Evolutionary conservation across 2,329 filamentous ascomycete species (phyloP), one percentile per base, ranked within the genome.

Genomic region (Aspergillus ochraceus): DNA sequence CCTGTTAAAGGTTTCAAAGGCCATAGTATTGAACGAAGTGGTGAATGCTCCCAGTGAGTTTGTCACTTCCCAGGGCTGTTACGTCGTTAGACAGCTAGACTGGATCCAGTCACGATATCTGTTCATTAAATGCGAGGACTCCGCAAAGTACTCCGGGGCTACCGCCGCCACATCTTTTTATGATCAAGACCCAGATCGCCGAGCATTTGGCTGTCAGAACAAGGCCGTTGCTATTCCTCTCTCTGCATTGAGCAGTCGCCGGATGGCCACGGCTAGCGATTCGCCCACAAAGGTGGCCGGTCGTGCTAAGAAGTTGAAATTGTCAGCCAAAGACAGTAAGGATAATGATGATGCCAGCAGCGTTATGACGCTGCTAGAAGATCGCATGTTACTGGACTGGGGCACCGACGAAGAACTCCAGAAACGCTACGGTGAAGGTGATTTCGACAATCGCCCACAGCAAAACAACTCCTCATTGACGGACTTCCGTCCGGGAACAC

Each of bases 41-140:
- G 86, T 96, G 68, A 97, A 97, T 70, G 81, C 82, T 0, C 87
- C 91, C 0, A 54, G 73, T 0, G 69, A 88, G 49, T 97, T 90
- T 68, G 74, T 82, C 5, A 3, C 83, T 78, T 62, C 67, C 9
- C 0, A 64, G 0, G 0, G 86, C 88, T 75, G 45, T 19, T 87
- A 90, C 51, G 93, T 97, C 9, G 87, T 97, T 1, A 73, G 84
- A 26, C 81, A 92, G 49, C 77, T 89, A 10, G 89, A 96, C 68
- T 97, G 93, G 93, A 92, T 96, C 60, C 92, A 96, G 70, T 92
- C 91, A 26, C 85, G 92, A 49, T 97, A 96, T 74, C 81, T 97
- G 1, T 90, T 97, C 65, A 86, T 90, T 46, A 68, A 77, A 54
- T 72, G 73, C 60, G 50, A 59, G 9, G 52, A n/a, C 8, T 8